Conservation (phyloP, 345 rosid genomes). For the Durio zibethinus region DNA sequence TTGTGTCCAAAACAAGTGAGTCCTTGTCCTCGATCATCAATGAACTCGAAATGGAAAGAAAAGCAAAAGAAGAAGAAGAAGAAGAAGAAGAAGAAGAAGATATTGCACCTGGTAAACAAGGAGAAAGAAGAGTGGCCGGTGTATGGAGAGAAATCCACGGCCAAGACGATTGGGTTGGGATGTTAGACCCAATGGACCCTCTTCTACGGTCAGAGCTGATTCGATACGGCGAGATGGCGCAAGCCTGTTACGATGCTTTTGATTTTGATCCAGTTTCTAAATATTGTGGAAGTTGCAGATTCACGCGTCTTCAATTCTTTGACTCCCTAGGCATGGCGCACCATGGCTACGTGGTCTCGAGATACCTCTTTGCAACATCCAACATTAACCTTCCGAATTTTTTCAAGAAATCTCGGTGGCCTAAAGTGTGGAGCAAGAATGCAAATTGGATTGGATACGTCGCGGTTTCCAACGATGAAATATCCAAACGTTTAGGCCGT, state of each 20-base stretch:
- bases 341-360: constrained; percentile 54
- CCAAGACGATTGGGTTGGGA: constrained; percentile 63
- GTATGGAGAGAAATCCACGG: constrained; percentile 82
- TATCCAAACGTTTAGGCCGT: constrained; percentile 51
- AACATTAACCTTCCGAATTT: constrained; percentile 72
- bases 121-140: constrained; percentile 35
- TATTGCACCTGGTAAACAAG: neutral
- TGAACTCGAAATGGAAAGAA: constrained; percentile 28
- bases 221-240: constrained; percentile 89
- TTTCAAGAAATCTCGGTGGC: constrained; percentile 77
- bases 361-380: constrained; percentile 70
- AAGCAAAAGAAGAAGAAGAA: constrained; percentile 20
- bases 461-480: constrained; percentile 63
- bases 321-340: constrained; percentile 42
- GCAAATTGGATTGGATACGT: constrained; percentile 94
- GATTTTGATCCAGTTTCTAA: constrained; percentile 75
- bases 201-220: constrained; percentile 66
- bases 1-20: constrained; percentile 28
- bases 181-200: constrained; percentile 74
- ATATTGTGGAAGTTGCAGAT: constrained; percentile 75
- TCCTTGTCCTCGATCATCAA: constrained; percentile 34
- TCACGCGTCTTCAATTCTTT: constrained; percentile 47
- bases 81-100: neutral
- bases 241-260: constrained; percentile 83
- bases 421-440: constrained; percentile 71